Evolutionary conservation across 2,329 filamentous ascomycete genomes (phyloP), one percentile per base, ranked within the genome.

Genomic region (Diaporthe sp.): DNA sequence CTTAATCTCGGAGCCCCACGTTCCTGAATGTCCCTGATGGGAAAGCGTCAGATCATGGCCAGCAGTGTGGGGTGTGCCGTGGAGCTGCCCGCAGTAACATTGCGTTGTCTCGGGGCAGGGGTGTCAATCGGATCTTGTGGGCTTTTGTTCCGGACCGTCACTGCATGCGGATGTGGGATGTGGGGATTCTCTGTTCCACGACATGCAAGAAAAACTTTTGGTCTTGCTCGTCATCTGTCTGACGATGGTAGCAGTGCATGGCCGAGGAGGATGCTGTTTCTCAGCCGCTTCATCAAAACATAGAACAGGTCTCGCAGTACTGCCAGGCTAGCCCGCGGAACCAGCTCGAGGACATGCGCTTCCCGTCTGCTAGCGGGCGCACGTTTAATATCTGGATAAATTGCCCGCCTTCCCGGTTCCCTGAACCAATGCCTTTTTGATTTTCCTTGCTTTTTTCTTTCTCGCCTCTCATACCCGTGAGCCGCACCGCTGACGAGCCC

Each of bases 21-120:
- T 82, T 82, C 81, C 81, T 80, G 77, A 76, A 78, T 80, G 73
- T 77, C 79, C 81, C 42, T 74, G 78, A 80, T 77, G 49, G 80
- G 81, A 80, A 82, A 75, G 31, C 42, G 60, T 60, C 58, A 49
- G 44, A 28, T 73, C 71, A 47, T 51, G 20, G 61, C n/a, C 4
- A 49, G 47, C 65, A 55, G 49, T 55, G 65, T 70, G 65, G 47
- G 47, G 65, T 70, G 44, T 31, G 31, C 31, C 47, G 65, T 70
- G 65, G 65, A 55, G 47, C 47, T 68, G 47, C 63, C 63, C 63
- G 47, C 63, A 53, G 47, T 53, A 25, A 34, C 47, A 68, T 68
- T 68, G 44, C n/a, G 34, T 17, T 70, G 49, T 42, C 34, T 22
- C 34, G 47, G 4, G 34, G 65, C 65, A 70, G 65, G 65, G 65